phyloP scores from a whole-genome alignment of 345 rosid species.

The Lepidium didymum region DNA sequence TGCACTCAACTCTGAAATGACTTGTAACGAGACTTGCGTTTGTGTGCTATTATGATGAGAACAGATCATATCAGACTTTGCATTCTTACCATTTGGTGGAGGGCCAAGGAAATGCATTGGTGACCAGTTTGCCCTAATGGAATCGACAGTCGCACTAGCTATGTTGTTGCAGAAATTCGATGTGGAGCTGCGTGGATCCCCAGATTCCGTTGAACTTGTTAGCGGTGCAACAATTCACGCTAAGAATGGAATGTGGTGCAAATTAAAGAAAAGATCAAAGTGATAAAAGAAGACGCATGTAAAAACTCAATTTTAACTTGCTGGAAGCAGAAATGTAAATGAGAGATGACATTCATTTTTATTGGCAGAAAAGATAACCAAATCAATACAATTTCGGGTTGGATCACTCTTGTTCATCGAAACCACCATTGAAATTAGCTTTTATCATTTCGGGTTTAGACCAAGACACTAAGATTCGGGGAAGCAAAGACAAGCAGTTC shows the following conservation, averaged over 20 bases:
- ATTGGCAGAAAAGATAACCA: background rate
- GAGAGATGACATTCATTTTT: background rate
- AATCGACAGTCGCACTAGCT: conserved; percentile 69
- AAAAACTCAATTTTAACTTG: background rate
- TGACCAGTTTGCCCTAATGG: conserved; percentile 95
- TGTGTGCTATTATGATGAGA: conserved; percentile 5
- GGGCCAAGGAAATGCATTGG: conserved; percentile 95
- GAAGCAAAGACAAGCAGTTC: too few species aligned
- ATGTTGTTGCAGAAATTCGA: conserved; percentile 73
- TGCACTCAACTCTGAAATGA: background rate
- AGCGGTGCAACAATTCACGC: conserved; percentile 92
- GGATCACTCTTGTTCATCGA: too few species aligned
- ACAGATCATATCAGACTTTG: conserved; percentile 79
- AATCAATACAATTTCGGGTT: too few species aligned
- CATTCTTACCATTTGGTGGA: conserved; percentile 89
- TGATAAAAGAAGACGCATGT: background rate
- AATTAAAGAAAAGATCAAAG: conserved; percentile 51
- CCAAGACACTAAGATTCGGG: too few species aligned
- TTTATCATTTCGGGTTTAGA: too few species aligned
- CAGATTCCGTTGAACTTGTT: conserved; percentile 71
- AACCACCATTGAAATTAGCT: too few species aligned
- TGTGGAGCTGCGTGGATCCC: conserved; percentile 59
- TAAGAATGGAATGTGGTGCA: conserved; percentile 83
- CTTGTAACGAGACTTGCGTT: conserved; percentile 1
- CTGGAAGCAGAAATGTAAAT: background rate